phyloP scores from a whole-genome alignment of 768 basidiomycete genomes.

The Lactifluus rugatus region DNA sequence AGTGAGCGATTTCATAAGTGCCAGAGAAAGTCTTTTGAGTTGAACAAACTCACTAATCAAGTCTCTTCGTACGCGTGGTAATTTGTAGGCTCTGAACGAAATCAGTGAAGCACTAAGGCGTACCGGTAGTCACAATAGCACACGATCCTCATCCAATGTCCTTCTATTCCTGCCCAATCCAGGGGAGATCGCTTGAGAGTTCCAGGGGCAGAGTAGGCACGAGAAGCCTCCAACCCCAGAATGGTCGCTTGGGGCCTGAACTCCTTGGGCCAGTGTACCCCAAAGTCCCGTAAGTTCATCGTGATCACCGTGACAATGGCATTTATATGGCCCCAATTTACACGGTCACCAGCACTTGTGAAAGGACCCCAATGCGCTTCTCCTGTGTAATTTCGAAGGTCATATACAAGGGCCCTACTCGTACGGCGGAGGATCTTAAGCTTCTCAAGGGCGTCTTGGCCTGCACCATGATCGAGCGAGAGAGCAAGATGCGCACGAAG shows the following conservation, averaged over 20 bases:
- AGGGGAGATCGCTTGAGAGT: conserved; percentile 24
- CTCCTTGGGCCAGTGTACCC: conserved; percentile 11
- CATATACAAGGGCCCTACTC: conserved; percentile 54
- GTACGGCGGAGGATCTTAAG: conserved; percentile 31
- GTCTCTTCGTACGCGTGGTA: conserved; percentile 25
- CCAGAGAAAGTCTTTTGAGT: neutral
- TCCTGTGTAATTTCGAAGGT: conserved; percentile 47
- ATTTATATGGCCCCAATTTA: conserved; percentile 59
- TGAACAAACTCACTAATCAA: conserved; percentile 32
- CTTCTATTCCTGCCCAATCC: conserved; percentile 73
- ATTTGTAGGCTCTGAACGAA: neutral
- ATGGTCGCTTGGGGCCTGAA: conserved; percentile 6
- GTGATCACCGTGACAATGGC: conserved; percentile 45
- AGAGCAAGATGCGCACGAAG: conserved; percentile 40
- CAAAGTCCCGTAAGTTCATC: conserved; percentile 40
- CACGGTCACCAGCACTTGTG: conserved; percentile 26
- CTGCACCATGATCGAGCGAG: conserved; percentile 30
- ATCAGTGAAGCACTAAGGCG: conserved; percentile 7
- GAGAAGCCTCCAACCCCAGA: conserved; percentile 38
- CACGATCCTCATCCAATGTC: conserved; percentile 64
- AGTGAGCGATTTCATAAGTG: neutral
- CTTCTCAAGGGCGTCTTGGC: conserved; percentile 18
- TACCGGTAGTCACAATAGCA: conserved; percentile 76
- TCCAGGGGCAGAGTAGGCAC: conserved; percentile 47
- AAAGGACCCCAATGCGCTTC: conserved; percentile 55